Evolutionary conservation across 441 rosid genomes (phyloP).

Genomic region (Dalechampia spathulata): DNA sequence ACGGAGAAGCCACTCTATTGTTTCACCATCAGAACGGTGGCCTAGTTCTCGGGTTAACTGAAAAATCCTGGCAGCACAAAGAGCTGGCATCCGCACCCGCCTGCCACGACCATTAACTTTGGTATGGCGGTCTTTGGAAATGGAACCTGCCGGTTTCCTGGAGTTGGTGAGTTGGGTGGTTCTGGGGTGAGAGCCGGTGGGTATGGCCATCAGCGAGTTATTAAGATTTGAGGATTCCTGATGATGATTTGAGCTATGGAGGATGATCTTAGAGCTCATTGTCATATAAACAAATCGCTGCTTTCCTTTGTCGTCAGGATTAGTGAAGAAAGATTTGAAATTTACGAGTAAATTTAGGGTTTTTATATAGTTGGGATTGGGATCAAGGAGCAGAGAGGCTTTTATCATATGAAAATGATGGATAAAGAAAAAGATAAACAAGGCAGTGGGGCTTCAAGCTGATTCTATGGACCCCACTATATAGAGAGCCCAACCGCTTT

Average conservation of each 20-base stretch:
- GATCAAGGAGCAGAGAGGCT: not conserved
- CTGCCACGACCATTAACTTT: conserved; percentile 69
- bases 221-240: conserved; percentile 15
- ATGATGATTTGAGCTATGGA: conserved; percentile 14
- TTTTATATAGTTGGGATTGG: not conserved
- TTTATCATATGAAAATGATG: no score
- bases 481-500: not conserved
- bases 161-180: conserved; percentile 18
- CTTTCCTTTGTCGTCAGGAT: not conserved
- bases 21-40: conserved; percentile 68
- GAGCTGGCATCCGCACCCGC: conserved; percentile 59
- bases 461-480: conserved; percentile 21
- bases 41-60: conserved; percentile 73
- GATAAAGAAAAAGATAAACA: not conserved
- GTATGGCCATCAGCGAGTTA: conserved; percentile 9
- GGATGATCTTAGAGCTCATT: conserved; percentile 34
- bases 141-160: conserved; percentile 20
- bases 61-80: conserved; percentile 61
- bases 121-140: conserved; percentile 56
- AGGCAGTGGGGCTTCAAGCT: not conserved
- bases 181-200: conserved; percentile 16
- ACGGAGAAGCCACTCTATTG: conserved; percentile 65
- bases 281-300: not conserved
- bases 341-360: not conserved
- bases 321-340: not conserved